Percentiles rank a stretch among this genome's conserved stretches.
phyloP scores from a whole-genome alignment of 805 yeast species.

The Saccharomycopsis sp. region DNA sequence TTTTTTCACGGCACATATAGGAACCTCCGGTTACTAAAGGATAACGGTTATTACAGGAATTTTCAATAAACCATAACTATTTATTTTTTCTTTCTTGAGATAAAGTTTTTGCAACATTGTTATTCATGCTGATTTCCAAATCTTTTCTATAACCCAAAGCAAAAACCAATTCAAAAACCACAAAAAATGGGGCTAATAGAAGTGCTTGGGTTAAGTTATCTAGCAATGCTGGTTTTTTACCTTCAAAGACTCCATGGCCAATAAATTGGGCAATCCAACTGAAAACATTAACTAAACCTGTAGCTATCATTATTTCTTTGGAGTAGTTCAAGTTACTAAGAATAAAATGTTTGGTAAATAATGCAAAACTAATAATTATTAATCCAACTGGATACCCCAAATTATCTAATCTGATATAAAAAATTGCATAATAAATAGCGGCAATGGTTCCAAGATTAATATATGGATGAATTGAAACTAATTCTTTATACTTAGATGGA shows the following conservation, averaged over 20 bases:
- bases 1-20: too few species aligned
- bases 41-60: too few species aligned
- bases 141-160: constrained; percentile 49
- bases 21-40: too few species aligned
- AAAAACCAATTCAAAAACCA: constrained; percentile 66
- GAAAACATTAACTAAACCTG: constrained; percentile 30
- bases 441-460: constrained; percentile 38
- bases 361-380: constrained; percentile 25
- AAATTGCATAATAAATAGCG: constrained; percentile 40
- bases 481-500: constrained; percentile 17
- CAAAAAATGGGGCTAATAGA: constrained; percentile 87
- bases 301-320: neutral
- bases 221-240: constrained; percentile 74
- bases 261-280: constrained; percentile 80
- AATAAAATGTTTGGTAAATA: constrained; percentile 21
- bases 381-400: constrained; percentile 36
- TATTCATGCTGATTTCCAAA: constrained; percentile 39
- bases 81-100: too few species aligned
- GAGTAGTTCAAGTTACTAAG: constrained; percentile 17
- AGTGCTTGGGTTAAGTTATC: constrained; percentile 79
- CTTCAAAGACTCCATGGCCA: constrained; percentile 80
- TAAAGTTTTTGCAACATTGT: constrained; percentile 32
- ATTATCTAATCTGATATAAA: constrained; percentile 50
- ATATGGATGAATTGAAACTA: constrained; percentile 19
- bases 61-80: too few species aligned